Evolutionary conservation across 2,329 filamentous ascomycete species (phyloP), one percentile per base, ranked within the genome.

Genomic region (Penicillium sp.): DNA sequence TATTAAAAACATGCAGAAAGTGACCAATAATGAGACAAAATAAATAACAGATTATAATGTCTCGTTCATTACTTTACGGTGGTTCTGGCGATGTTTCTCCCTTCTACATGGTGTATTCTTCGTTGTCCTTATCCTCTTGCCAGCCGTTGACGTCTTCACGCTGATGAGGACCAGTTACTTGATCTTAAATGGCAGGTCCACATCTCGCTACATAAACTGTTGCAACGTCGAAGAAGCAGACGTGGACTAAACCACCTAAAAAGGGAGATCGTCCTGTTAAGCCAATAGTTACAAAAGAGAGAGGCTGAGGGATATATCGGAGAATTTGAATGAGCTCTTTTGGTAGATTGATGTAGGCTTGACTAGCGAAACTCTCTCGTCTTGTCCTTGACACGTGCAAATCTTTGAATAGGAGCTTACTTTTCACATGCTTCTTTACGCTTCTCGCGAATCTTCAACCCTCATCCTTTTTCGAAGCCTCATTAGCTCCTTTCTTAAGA

Each of bases 1-100:
- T 33, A 59, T 67, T 36, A 31, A 44, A 13, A 36, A n/a, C 3
- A 54, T 56, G 31, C 53, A 19, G 21, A 43, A 23, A 13, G 36
- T 51, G 21, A 29, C 7, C 3, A 25, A 42, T 50, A 49, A 50
- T 29, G 29, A 43, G 29, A 49, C 42, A 4, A 33, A 47, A 47
- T 57, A 21, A 36, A 7, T 19, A 42, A 42, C 13, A 15, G 9
- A 29, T 5, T 27, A 6, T n/a, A 6, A 17, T 7, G 31, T 6
- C 31, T 6, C 4, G 12, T 33, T 13, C 5, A 13, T 13, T 13
- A 6, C 29, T 12, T 13, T 13, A 31, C 1, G 29, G 29, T 31
- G 1, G 12, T 13, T 31, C 12, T 13, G 12, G 29, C 1, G 3
- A 13, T 31, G 4, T 13, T 31, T 13, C 12, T 2, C 9, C 9